These are phyloP conservation scores for Thermothielavioides terrestris DNA, from an alignment of 495 filamentous ascomycete genomes.

Conservation along the genomic window DNA sequence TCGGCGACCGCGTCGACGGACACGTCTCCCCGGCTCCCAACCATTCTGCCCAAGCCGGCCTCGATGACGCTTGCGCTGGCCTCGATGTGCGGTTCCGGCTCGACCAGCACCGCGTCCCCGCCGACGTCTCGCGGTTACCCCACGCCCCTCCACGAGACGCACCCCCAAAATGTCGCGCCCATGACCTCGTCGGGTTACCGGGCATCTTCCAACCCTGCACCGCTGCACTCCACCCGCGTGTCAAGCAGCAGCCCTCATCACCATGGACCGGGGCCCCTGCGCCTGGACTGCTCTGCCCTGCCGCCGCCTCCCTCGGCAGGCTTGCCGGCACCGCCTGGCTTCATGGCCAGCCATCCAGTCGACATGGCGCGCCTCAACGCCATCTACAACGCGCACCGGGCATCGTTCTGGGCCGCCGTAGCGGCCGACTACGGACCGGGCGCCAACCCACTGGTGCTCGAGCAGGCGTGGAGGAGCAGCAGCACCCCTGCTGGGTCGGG, in stretches of 20 bases:
- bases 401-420: conserved; percentile 63
- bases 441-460: conserved; percentile 53
- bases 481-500: conserved; percentile 13
- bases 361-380: conserved; percentile 59
- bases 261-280: conserved; percentile 28
- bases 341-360: conserved; percentile 34
- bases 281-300: conserved; percentile 44
- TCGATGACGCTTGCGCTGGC: conserved; percentile 37
- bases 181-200: conserved; percentile 25
- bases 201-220: conserved; percentile 21
- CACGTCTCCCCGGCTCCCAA: conserved; percentile 41
- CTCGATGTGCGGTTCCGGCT: conserved; percentile 7
- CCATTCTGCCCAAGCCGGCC: conserved; percentile 54
- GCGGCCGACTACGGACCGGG: conserved; percentile 60
- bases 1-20: conserved; percentile 21
- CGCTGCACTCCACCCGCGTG: conserved; percentile 15
- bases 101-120: conserved; percentile 23
- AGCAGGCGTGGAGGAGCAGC: conserved; percentile 51
- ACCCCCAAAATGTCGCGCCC: conserved; percentile 22
- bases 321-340: conserved; percentile 11
- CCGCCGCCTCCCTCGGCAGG: conserved; percentile 29
- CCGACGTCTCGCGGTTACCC: conserved; percentile 29
- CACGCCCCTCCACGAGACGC: conserved; percentile 28
- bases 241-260: conserved; percentile 11
- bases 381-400: conserved; percentile 60